Percentiles rank a stretch among this genome's conserved stretches.
These are phyloP conservation scores for Bryoglossum gracile DNA, from an alignment of 495 filamentous ascomycete species.

Conservation along the genomic window DNA sequence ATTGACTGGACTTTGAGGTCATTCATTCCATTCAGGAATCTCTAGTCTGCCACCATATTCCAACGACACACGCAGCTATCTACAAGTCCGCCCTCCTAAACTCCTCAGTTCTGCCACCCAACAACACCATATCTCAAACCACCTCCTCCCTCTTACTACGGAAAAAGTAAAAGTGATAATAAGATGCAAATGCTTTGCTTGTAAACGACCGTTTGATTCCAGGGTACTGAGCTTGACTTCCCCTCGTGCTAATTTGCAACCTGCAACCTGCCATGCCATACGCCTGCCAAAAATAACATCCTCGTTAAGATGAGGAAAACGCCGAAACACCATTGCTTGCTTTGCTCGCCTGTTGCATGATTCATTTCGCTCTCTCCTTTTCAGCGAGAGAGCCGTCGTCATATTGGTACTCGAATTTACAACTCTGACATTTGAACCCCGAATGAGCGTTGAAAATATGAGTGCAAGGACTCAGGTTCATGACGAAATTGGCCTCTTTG, in stretches of 20 bases:
- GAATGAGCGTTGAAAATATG: slow-evolving; percentile 3
- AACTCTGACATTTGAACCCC: slow-evolving; percentile 2
- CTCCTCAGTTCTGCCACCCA: too few relatives aligned
- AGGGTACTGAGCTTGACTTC: slow-evolving; percentile 20
- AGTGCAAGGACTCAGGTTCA: background rate
- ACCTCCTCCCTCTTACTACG: too few relatives aligned
- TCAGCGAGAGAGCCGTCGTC: background rate
- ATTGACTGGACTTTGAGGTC: too few relatives aligned
- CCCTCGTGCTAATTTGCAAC: background rate
- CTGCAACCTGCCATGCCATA: slow-evolving; percentile 2
- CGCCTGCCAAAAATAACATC: too few relatives aligned
- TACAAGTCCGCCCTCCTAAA: too few relatives aligned
- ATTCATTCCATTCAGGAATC: too few relatives aligned
- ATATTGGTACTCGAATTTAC: slow-evolving; percentile 8
- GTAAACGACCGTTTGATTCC: background rate
- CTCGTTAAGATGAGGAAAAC: too few relatives aligned
- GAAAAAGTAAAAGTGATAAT: too few relatives aligned
- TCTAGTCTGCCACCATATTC: too few relatives aligned
- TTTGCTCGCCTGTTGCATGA: slow-evolving; percentile 1
- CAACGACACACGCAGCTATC: too few relatives aligned
- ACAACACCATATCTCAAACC: too few relatives aligned
- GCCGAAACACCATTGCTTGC: slow-evolving; percentile 4
- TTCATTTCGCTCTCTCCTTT: background rate
- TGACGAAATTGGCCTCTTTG: slow-evolving; percentile 10
- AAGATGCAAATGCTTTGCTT: slow-evolving; percentile 4